Base-by-base conservation (phyloP, 305 asterid species). In the Salvia sclarea region DNA sequence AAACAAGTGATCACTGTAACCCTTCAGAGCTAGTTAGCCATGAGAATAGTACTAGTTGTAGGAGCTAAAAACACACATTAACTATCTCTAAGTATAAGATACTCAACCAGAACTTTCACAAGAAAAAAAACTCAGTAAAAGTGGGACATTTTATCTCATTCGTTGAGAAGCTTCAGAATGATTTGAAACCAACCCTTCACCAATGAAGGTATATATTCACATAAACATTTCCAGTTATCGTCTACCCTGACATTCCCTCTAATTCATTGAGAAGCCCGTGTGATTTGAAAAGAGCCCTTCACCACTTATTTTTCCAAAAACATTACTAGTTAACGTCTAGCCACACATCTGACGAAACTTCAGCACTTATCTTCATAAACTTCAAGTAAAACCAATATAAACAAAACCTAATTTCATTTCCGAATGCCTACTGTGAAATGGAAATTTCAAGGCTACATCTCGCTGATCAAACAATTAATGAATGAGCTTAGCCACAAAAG, bases 331-430 rank as follows among this genome's bases (percentile, higher is more conserved):
- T 21, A 53, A 22, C 25, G 5, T 20, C 50, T 21, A 14, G 33
- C 3, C 0, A 22, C 57, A 41, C 8, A 14, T 25, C 13, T 49
- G 35, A 31, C 2, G 14, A 38, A 13, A 38, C 41, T 4, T 17
- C 24, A 16, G 0, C 14, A 17, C 18, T 28, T 17, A 55, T 38
- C 12, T 24, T 38, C 48, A 38, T 6, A 11, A 38, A 37, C 16
- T 47, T 63, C 60, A 64, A 55, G 21, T 24, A 17, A 20, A 61
- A 25, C 66, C 52, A 56, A 17, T 20, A 37, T 17, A 45, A 22
- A 14, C 33, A 68, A 68, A 54, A 8, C 61, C 13, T 55, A 33
- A 1, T 47, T 48, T 17, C 3, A 63, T 14, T 59, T 16, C 37
- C 31, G 16, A 24, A 16, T 13, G 40, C 25, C 9, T 17, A 12